Evolutionary conservation across 345 rosid genomes (phyloP).

Genomic region (rapeseed (Brassica napus)): Da-Ae NC_063445.1:55883001-55883500

Average conservation of each 20-base stretch:
- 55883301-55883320: no score
- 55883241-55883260: background rate
- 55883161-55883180: background rate
- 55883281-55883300: no score
- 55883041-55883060: no score
- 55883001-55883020: no score
- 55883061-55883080: background rate
- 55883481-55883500: background rate
- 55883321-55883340: no score
- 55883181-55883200: background rate
- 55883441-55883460: background rate
- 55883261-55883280: no score
- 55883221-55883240: background rate
- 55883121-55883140: background rate
- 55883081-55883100: background rate
- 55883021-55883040: no score
- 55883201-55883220: background rate
- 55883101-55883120: background rate
- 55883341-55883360: background rate
- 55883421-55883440: background rate
- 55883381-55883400: background rate
- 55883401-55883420: no score
- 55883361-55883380: background rate
- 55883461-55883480: background rate
- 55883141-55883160: background rate